Conservation (phyloP, 2,329 filamentous ascomycete species). For the Penicillium brasilianum region DNA sequence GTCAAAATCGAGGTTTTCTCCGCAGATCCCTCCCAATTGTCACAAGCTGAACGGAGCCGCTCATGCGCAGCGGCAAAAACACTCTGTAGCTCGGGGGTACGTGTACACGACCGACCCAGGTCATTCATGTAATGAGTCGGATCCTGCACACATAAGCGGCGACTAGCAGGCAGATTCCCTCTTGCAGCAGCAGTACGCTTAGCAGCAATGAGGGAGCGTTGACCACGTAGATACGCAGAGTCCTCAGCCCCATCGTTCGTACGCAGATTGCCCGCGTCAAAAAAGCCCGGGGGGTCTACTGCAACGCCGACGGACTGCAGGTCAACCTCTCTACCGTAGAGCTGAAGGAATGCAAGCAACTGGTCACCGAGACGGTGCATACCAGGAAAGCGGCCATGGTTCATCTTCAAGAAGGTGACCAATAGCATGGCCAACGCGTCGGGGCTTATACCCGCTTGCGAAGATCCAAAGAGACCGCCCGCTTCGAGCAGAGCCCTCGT, state of each 20-base stretch:
- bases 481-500: conserved; percentile 58
- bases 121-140: conserved; percentile 64
- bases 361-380: conserved; percentile 46
- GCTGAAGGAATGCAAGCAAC: conserved; percentile 56
- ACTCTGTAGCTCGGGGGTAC: conserved; percentile 56
- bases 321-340: conserved; percentile 55
- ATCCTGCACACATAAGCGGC: conserved; percentile 62
- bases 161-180: conserved; percentile 32
- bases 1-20: conserved; percentile 27
- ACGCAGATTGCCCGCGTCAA: conserved; percentile 36
- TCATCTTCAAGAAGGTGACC: conserved; percentile 57
- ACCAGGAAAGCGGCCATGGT: conserved; percentile 39
- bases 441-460: conserved; percentile 56
- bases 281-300: conserved; percentile 53
- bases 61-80: conserved; percentile 46
- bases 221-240: conserved; percentile 42
- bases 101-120: conserved; percentile 56
- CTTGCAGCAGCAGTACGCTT: conserved; percentile 41
- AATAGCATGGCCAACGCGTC: conserved; percentile 64
- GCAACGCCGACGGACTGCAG: conserved; percentile 55
- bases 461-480: conserved; percentile 55
- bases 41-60: conserved; percentile 31
- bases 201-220: conserved; percentile 45
- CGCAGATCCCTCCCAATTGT: conserved; percentile 30
- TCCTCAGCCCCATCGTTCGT: conserved; percentile 13